Evolutionary conservation across 257 asterid species (phyloP).

Genomic region (Buddleja alternifolia): DNA sequence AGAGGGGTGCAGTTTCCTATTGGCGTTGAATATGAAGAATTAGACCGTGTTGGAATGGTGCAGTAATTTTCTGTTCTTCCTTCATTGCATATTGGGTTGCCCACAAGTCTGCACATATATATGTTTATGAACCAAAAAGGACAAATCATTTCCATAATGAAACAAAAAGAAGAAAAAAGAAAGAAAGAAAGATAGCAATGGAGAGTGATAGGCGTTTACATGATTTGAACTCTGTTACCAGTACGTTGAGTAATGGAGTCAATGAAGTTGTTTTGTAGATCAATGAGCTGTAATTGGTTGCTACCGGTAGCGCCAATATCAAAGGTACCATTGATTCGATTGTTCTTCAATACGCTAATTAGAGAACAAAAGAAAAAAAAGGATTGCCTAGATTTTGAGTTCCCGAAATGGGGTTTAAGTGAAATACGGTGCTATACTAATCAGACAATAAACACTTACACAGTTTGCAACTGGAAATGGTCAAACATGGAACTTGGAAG

Average conservation of each 20-base stretch:
- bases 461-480: constrained; percentile 70
- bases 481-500: constrained; percentile 55
- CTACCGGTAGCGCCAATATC: constrained; percentile 41
- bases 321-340: constrained; percentile 55
- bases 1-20: constrained; percentile 52
- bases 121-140: not conserved
- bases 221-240: constrained; percentile 37
- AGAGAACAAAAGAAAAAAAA: constrained; percentile 1
- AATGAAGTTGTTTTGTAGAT: constrained; percentile 47
- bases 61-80: constrained; percentile 49
- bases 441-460: constrained; percentile 59
- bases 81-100: constrained; percentile 57
- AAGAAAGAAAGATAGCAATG: not conserved
- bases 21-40: constrained; percentile 52
- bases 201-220: constrained; percentile 38
- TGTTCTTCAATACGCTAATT: constrained; percentile 61
- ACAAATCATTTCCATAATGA: not conserved
- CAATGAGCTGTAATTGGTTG: constrained; percentile 50
- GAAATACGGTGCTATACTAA: not conserved
- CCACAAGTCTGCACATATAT: constrained; percentile 51
- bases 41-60: constrained; percentile 33
- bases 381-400: not conserved
- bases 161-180: too few species aligned
- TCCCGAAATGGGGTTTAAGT: too few species aligned
- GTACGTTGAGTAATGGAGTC: constrained; percentile 44